A percentile compares a stretch with the other conserved stretches of the same genome.
Evolutionary conservation across 2,329 filamentous ascomycete genomes (phyloP).

Genomic region (Colletotrichum sp.): DNA sequence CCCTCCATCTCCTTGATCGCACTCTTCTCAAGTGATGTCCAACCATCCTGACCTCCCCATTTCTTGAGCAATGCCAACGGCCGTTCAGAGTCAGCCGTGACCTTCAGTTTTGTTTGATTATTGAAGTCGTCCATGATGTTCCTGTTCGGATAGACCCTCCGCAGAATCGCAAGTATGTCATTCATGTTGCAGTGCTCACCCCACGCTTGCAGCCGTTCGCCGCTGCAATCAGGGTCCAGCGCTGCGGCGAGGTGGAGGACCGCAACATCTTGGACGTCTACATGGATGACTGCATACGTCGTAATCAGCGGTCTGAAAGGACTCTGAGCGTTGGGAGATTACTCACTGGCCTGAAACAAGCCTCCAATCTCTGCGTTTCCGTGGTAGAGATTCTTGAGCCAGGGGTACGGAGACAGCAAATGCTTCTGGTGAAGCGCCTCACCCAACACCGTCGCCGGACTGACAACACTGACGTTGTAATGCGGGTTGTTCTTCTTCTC

Average conservation of each 20-base stretch:
- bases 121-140: not conserved
- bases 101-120: not conserved
- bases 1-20: not conserved
- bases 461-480: not conserved
- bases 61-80: not conserved
- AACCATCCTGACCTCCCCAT: not conserved
- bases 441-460: not conserved
- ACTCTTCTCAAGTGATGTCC: not conserved
- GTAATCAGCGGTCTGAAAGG: not conserved
- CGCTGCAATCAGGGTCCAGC: not conserved
- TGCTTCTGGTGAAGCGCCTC: not conserved
- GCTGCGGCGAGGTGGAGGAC: not conserved
- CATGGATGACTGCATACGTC: not conserved
- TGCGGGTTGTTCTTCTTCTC: not conserved
- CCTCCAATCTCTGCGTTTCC: not conserved
- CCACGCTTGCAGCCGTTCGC: not conserved
- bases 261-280: not conserved
- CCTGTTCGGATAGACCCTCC: not conserved
- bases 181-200: not conserved
- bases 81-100: not conserved
- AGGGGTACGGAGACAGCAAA: not conserved
- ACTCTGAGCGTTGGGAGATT: not conserved
- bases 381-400: not conserved
- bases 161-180: not conserved
- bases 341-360: not conserved